Conservation (phyloP, 2,329 filamentous ascomycete genomes). For the Apiospora pterosperma region DNA sequence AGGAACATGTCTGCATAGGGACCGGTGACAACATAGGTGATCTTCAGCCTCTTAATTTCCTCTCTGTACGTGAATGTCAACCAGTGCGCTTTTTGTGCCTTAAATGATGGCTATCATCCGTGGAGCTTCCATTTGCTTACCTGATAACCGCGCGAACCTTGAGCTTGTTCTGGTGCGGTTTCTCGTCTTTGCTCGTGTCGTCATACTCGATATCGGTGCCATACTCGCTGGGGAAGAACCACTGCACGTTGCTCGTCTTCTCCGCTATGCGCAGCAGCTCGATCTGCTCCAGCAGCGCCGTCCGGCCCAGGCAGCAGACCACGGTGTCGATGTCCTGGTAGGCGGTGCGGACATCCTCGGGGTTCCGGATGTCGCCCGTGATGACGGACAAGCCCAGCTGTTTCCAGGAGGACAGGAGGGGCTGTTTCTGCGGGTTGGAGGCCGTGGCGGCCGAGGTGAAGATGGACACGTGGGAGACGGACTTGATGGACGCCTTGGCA, state of each 20-base stretch:
- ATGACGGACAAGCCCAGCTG: constrained; percentile 46
- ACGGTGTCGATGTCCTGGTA: constrained; percentile 55
- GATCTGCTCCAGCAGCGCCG: constrained; percentile 50
- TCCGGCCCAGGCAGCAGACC: constrained; percentile 56
- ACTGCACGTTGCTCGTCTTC: constrained; percentile 41
- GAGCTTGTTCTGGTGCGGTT: constrained; percentile 60
- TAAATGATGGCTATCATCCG: no score
- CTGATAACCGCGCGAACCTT: constrained; percentile 54
- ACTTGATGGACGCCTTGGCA: constrained; percentile 25
- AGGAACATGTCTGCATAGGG: constrained; percentile 58
- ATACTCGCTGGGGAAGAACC: constrained; percentile 60
- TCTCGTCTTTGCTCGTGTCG: constrained; percentile 48
- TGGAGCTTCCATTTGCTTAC: no score
- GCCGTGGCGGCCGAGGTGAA: constrained; percentile 53
- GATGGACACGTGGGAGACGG: constrained; percentile 33
- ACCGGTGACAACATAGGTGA: constrained; percentile 61
- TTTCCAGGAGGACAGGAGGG: constrained; percentile 39
- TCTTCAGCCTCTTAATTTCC: constrained; percentile 41
- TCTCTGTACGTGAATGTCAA: constrained; percentile 20
- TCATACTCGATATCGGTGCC: constrained; percentile 56
- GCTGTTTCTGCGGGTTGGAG: constrained; percentile 38
- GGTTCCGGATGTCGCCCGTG: constrained; percentile 48
- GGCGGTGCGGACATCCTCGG: constrained; percentile 47
- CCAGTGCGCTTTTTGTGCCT: no score
- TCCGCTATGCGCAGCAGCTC: constrained; percentile 52